Evolutionary conservation across 2,329 filamentous ascomycete species (phyloP).

Genomic region (Lasiodiplodia sp.): DNA sequence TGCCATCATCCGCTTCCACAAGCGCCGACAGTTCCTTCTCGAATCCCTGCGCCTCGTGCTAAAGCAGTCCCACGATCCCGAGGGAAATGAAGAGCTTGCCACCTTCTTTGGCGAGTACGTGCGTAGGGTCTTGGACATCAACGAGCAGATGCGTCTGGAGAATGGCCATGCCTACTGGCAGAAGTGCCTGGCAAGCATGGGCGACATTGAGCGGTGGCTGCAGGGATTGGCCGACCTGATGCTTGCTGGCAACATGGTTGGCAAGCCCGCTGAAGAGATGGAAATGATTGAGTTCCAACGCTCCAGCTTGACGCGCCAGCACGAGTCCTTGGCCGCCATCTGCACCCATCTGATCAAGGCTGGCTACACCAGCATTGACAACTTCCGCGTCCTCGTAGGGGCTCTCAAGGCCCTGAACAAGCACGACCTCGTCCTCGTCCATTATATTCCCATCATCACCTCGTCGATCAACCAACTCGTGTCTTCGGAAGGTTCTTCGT

Average conservation of each 20-base stretch:
- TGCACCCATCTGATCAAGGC: conserved; percentile 80
- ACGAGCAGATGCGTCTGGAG: conserved; percentile 53
- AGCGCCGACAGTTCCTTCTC: conserved; percentile 80
- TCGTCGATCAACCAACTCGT: conserved; percentile 55
- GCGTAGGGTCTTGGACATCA: conserved; percentile 62
- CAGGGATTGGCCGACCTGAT: conserved; percentile 77
- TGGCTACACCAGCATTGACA: conserved; percentile 71
- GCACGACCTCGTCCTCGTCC: conserved; percentile 77
- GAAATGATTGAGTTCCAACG: conserved; percentile 84
- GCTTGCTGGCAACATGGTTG: conserved; percentile 77
- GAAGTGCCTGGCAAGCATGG: conserved; percentile 79
- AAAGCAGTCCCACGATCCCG: conserved; percentile 62
- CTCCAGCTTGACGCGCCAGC: conserved; percentile 82
- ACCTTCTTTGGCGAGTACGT: conserved; percentile 39
- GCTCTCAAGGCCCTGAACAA: conserved; percentile 74
- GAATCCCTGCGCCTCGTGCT: conserved; percentile 84
- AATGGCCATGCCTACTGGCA: conserved; percentile 71
- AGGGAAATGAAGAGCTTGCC: conserved; percentile 37
- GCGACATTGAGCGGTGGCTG: conserved; percentile 77
- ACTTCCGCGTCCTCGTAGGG: conserved; percentile 76
- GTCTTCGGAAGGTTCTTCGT: conserved; percentile 42
- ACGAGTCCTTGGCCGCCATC: conserved; percentile 86
- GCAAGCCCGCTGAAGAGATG: conserved; percentile 64
- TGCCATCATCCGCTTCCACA: conserved; percentile 86
- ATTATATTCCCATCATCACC: conserved; percentile 82